Percentiles rank a stretch among this genome's conserved stretches.
Evolutionary conservation across 257 asterid genomes (phyloP).

Genomic region (Solanum paucissectum): DNA sequence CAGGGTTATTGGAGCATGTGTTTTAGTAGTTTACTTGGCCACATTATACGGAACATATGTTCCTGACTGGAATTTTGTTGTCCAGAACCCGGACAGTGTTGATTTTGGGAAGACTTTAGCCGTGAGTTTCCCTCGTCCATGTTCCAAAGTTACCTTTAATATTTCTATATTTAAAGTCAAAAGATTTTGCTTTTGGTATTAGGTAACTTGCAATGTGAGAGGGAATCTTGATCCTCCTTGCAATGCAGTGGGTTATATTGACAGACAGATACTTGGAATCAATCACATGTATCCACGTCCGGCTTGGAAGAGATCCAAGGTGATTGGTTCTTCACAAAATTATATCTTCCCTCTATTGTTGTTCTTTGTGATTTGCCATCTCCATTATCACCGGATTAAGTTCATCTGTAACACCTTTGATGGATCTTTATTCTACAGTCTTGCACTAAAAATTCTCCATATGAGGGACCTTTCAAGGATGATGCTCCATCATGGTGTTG

Average conservation of each 20-base stretch:
- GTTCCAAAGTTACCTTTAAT: neutral
- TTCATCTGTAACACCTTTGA: neutral
- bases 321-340: constrained; percentile 3
- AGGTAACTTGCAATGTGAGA: constrained; percentile 55
- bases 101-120: constrained; percentile 45
- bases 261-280: constrained; percentile 57
- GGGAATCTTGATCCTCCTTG: constrained; percentile 64
- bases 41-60: constrained; percentile 48
- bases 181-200: neutral
- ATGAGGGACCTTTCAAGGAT: constrained; percentile 46
- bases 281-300: constrained; percentile 67
- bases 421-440: constrained; percentile 29
- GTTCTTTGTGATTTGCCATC: neutral
- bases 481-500: constrained; percentile 75
- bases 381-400: neutral
- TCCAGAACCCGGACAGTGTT: constrained; percentile 31
- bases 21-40: constrained; percentile 44
- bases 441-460: constrained; percentile 53
- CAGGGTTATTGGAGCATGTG: constrained; percentile 46
- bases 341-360: neutral
- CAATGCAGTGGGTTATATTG: constrained; percentile 70
- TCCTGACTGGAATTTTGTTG: constrained; percentile 64
- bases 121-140: constrained; percentile 20
- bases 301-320: constrained; percentile 77
- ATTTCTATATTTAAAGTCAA: neutral